These are phyloP conservation scores for Crithidia acanthocephali DNA, from an alignment of 208 protist genomes.

Conservation along the genomic window DNA sequence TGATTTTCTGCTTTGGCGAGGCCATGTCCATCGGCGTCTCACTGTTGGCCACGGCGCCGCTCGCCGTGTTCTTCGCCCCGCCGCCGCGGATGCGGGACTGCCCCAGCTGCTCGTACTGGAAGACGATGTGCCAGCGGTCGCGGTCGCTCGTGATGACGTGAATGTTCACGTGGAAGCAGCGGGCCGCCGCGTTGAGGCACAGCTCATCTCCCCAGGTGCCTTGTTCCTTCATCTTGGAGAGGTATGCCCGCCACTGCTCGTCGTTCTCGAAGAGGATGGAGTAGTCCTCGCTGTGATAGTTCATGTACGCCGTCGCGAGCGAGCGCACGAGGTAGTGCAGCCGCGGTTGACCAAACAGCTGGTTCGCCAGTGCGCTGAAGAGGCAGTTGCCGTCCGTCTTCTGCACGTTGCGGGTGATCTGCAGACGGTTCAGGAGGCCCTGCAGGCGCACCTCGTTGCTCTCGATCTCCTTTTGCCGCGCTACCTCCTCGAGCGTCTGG, in stretches of 20 bases:
- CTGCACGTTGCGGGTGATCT: constrained; percentile 48
- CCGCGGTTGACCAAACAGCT: constrained; percentile 69
- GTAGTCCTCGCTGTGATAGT: constrained; percentile 57
- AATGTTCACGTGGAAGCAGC: constrained; percentile 85
- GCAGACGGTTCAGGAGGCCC: constrained; percentile 43
- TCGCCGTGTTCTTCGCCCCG: not conserved
- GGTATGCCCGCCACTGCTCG: constrained; percentile 61
- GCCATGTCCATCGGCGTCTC: constrained; percentile 1
- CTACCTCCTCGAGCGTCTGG: constrained; percentile 58
- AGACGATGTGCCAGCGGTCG: constrained; percentile 80
- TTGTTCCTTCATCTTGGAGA: constrained; percentile 54
- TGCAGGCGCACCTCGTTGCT: constrained; percentile 50
- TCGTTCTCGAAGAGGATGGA: constrained; percentile 67
- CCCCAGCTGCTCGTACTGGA: constrained; percentile 69
- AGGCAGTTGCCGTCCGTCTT: constrained; percentile 85
- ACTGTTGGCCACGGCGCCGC: not conserved
- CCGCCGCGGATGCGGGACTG: constrained; percentile 16
- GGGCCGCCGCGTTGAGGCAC: constrained; percentile 82
- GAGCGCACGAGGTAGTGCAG: constrained; percentile 68
- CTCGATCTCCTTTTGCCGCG: constrained; percentile 60
- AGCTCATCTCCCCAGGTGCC: constrained; percentile 87
- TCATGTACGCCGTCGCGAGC: constrained; percentile 77
- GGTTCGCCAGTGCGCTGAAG: constrained; percentile 73
- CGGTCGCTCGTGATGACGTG: constrained; percentile 85
- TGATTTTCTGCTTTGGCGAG: constrained; percentile 10